A percentile compares a stretch with the other conserved stretches of the same genome.
These are phyloP conservation scores for Jamesozyma lodderae DNA, from an alignment of 805 yeast genomes.

Conservation along the genomic window DNA sequence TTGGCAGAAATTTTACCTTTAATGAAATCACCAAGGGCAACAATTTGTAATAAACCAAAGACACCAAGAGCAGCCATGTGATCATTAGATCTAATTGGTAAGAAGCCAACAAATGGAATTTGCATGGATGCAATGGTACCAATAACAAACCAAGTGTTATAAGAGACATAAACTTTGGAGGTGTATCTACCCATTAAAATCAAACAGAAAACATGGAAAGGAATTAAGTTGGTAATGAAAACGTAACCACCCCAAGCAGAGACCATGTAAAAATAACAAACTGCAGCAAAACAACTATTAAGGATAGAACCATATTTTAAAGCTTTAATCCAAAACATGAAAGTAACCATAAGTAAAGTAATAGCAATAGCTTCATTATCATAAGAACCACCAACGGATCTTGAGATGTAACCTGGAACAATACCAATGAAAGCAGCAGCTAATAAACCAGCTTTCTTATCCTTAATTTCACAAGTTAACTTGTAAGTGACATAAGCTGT, in stretches of 20 bases:
- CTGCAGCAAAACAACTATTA: constrained; percentile 74
- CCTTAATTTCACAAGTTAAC: constrained; percentile 84
- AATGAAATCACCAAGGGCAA: constrained; percentile 75
- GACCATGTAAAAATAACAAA: constrained; percentile 95
- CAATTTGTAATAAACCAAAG: constrained; percentile 88
- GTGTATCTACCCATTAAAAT: constrained; percentile 90
- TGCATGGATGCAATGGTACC: constrained; percentile 99
- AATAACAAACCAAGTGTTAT: constrained; percentile 92
- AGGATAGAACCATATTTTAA: constrained; percentile 83
- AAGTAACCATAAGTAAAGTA: constrained; percentile 88
- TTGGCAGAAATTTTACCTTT: constrained; percentile 60
- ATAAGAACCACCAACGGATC: constrained; percentile 97
- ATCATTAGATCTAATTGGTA: constrained; percentile 94
- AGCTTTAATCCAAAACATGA: constrained; percentile 92
- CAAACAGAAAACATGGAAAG: constrained; percentile 85
- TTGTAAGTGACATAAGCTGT: constrained; percentile 86
- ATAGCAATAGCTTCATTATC: constrained; percentile 99
- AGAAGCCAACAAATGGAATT: constrained; percentile 95
- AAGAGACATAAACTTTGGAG: constrained; percentile 75
- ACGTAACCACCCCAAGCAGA: constrained; percentile 99
- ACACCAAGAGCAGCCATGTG: constrained; percentile 98
- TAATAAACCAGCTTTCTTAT: constrained; percentile 77
- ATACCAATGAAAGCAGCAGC: constrained; percentile 94
- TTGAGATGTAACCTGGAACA: constrained; percentile 96
- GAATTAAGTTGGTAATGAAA: constrained; percentile 94